Base-by-base conservation (phyloP, 2,329 filamentous ascomycete species). In the Aspergillus candidus region DNA sequence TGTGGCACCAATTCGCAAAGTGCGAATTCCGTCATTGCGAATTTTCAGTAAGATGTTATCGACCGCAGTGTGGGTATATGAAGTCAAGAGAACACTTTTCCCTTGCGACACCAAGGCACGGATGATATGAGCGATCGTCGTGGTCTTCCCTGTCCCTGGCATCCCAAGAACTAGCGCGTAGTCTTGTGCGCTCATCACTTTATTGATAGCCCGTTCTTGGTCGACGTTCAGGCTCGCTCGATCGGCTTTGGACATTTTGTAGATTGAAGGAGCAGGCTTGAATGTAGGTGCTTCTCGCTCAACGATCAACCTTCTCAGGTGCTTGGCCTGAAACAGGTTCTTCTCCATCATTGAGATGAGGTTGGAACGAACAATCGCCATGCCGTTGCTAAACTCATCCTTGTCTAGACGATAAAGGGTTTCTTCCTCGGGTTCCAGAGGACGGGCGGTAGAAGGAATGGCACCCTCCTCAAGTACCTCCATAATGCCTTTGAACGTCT, bases 1-100 rank as follows among this genome's bases (percentile, higher is more conserved):
- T 3, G 82, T 73, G 1, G 86, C 84, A 4, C 93, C 93, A 0
- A 98, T 77, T n/a, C 93, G 83, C 31, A 98, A 72, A 40, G 94
- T 84, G 2, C 82, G 80, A 34, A 89, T 86, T 7, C 80, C 79
- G 53, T 91, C 86, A 15, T 84, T 72, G 41, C 84, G 84, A 43
- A 98, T 82, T 68, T 98, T 98, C 48, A 98, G 73, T 6, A 98
- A 72, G 56, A 98, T 98, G 54, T 98, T 98, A 77, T 98, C 93
- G 3, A 98, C 93, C 3, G 93, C 93, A 1, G 90, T 95, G 61
- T 98, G 93, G 0, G 93, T 98, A 64, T 97, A 97, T 0, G 90
- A 96, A 0, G 93, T 94, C 33, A 98, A 72, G 6, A 98, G 73
- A 11, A 98, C 89, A 44, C 86, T 94, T 69, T 97, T 97, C 10